Conservation (phyloP, 129 eudicot genomes). For the Pseudognaphalium luteoalbum region DNA sequence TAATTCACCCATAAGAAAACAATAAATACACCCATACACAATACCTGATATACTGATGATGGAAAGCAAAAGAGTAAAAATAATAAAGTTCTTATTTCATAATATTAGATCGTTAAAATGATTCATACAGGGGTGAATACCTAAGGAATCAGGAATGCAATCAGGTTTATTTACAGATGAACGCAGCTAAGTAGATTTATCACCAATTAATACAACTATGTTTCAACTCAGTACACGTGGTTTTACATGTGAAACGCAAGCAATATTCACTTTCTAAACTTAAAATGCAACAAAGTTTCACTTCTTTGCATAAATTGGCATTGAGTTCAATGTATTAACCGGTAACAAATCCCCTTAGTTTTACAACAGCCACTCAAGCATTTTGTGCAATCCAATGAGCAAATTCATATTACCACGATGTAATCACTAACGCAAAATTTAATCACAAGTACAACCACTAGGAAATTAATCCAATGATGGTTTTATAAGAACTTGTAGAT, state of each 20-base stretch:
- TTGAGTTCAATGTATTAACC: background rate
- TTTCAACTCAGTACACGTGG: background rate
- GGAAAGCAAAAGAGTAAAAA: background rate
- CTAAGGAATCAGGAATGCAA: background rate
- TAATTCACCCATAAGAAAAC: conserved; percentile 17
- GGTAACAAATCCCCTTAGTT: background rate
- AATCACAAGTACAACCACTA: background rate
- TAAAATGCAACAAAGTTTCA: background rate
- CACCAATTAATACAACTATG: background rate
- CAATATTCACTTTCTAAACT: background rate
- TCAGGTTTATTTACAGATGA: background rate
- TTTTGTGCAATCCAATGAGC: background rate
- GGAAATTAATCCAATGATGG: background rate
- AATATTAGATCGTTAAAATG: background rate
- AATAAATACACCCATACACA: background rate
- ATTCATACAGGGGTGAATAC: background rate
- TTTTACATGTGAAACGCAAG: background rate
- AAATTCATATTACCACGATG: background rate
- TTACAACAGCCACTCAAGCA: background rate
- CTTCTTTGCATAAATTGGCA: background rate
- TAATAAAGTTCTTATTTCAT: conserved; percentile 12
- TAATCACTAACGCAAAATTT: background rate
- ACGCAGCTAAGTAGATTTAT: background rate
- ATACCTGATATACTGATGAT: background rate
- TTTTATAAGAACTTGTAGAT: background rate